These are phyloP conservation scores for Scheffersomyces cryptocercus DNA, from an alignment of 1,139 yeast species.

Conservation along the genomic window DNA sequence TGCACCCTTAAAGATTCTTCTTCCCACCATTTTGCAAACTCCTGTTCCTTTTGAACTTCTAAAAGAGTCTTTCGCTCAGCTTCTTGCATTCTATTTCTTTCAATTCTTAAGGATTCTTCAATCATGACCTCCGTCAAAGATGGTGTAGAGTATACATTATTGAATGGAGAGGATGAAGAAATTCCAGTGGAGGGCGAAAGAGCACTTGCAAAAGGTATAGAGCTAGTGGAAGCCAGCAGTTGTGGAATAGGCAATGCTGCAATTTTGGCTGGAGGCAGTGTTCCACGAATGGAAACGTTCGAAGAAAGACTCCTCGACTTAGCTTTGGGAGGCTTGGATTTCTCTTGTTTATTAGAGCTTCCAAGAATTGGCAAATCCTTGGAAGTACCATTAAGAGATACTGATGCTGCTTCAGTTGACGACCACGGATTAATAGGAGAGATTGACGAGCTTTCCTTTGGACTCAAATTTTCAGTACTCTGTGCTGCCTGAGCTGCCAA, in stretches of 20 bases:
- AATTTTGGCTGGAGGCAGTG: no score
- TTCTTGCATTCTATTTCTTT: slow-evolving; percentile 32
- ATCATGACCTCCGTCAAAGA: slow-evolving; percentile 41
- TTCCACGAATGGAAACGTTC: not conserved
- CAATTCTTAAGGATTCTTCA: slow-evolving; percentile 51
- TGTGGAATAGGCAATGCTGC: no score
- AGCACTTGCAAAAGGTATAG: not conserved
- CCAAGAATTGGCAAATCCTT: slow-evolving; percentile 8
- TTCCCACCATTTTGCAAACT: slow-evolving; percentile 82
- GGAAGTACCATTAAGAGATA: not conserved
- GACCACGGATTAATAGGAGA: slow-evolving; percentile 13
- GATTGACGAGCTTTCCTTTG: not conserved
- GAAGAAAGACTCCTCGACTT: not conserved
- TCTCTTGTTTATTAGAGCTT: slow-evolving; percentile 1
- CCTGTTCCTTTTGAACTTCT: slow-evolving; percentile 78
- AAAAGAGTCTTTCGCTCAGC: slow-evolving; percentile 47
- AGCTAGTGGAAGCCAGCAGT: not conserved
- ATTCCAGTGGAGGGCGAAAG: not conserved
- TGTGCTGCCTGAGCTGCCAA: slow-evolving; percentile 11
- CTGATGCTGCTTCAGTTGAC: not conserved
- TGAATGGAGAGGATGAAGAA: not conserved
- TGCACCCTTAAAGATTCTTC: slow-evolving; percentile 67
- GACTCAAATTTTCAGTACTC: not conserved
- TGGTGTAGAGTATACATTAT: slow-evolving; percentile 13
- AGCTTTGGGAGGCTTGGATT: not conserved